Evolutionary conservation across 2,329 filamentous ascomycete genomes (phyloP).

Genomic region (Fusarium liriodendri): DNA sequence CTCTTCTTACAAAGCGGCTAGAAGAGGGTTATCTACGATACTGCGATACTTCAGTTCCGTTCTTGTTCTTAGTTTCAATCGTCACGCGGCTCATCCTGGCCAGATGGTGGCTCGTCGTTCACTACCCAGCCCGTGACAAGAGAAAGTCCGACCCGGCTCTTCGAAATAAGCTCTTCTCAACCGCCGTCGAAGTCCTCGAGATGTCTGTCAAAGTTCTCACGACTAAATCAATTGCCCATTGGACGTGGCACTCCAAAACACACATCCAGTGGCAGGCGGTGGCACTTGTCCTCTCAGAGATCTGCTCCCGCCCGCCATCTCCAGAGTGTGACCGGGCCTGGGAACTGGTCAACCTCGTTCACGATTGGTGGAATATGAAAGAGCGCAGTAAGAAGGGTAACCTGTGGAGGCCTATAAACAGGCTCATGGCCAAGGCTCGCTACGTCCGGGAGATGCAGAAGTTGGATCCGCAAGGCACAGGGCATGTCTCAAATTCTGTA

Average conservation of each 20-base stretch:
- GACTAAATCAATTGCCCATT: constrained; percentile 68
- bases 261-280: constrained; percentile 75
- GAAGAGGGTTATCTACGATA: neutral
- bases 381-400: neutral
- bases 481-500: neutral
- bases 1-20: neutral
- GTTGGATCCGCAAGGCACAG: neutral
- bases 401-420: neutral
- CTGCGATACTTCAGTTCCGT: neutral
- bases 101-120: neutral
- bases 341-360: neutral
- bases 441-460: neutral
- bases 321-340: constrained; percentile 29
- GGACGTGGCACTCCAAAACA: constrained; percentile 73
- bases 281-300: constrained; percentile 69
- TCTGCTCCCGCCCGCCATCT: constrained; percentile 52
- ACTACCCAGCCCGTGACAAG: neutral
- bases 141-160: neutral
- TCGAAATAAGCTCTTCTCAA: neutral
- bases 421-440: neutral
- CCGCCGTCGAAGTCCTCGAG: neutral
- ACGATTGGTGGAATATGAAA: neutral
- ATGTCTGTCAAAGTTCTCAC: constrained; percentile 17
- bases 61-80: neutral
- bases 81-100: neutral